Evolutionary conservation across 148 eudicot genomes (phyloP).

Genomic region (Limonium bicolor): DNA sequence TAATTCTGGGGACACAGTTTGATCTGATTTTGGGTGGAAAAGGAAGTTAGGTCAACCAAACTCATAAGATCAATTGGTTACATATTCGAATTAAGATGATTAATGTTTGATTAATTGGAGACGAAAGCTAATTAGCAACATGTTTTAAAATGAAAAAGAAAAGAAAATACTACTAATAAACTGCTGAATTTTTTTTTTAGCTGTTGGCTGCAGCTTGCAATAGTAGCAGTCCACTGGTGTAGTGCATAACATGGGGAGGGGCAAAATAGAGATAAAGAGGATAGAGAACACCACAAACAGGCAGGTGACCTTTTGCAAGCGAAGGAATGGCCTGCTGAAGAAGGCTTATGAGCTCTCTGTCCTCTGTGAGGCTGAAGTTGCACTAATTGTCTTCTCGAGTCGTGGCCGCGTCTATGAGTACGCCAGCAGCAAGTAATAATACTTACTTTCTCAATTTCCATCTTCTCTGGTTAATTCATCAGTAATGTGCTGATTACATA

Average conservation of each 20-base stretch:
- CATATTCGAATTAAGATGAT: background rate
- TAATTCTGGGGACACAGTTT: too few relatives aligned
- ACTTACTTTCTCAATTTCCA: background rate
- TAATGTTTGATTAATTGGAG: too few relatives aligned
- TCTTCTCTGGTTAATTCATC: background rate
- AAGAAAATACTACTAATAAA: background rate
- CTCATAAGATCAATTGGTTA: background rate
- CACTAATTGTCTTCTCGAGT: slow-evolving; percentile 18
- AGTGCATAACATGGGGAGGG: slow-evolving; percentile 9
- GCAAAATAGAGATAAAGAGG: slow-evolving; percentile 20
- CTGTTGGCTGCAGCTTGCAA: background rate
- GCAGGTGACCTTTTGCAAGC: slow-evolving; percentile 20
- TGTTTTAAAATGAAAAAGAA: background rate
- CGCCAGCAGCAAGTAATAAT: slow-evolving; percentile 3
- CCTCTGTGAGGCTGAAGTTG: slow-evolving; percentile 17
- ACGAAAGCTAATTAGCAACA: too few relatives aligned
- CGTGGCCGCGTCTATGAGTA: slow-evolving; percentile 18
- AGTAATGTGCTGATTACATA: background rate
- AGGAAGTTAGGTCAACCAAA: too few relatives aligned
- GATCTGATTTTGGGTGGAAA: too few relatives aligned
- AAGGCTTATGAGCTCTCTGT: slow-evolving; percentile 17
- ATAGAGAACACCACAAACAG: slow-evolving; percentile 17
- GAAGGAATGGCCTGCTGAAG: slow-evolving; percentile 18
- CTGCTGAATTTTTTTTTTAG: background rate
- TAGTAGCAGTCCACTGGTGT: background rate